Evolutionary conservation across 441 rosid species (phyloP).

Genomic region (Mallotus japonicus): DNA sequence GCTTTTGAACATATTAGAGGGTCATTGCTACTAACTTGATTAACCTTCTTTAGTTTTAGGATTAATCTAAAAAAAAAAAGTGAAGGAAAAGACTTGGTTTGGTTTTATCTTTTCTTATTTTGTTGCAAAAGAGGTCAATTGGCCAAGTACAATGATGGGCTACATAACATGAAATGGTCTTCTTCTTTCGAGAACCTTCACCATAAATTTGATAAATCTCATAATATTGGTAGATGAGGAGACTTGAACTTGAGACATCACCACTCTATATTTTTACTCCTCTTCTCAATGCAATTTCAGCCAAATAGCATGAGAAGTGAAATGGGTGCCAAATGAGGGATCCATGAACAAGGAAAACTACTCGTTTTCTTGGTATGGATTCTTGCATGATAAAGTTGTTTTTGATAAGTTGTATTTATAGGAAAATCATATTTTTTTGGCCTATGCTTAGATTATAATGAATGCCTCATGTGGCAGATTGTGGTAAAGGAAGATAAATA

Average conservation of each 20-base stretch:
- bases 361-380: background rate
- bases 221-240: too few species aligned
- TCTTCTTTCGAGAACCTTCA: background rate
- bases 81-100: background rate
- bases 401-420: background rate
- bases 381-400: background rate
- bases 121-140: too few species aligned
- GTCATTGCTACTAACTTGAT: background rate
- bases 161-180: background rate
- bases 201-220: too few species aligned
- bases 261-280: background rate
- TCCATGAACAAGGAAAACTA: background rate
- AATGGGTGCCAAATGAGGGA: background rate
- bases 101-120: background rate
- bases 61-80: background rate
- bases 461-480: constrained; percentile 45
- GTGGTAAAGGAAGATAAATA: constrained; percentile 82
- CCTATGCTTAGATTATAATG: constrained; percentile 1
- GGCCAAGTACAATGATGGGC: too few species aligned
- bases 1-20: background rate
- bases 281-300: background rate
- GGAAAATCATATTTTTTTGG: background rate
- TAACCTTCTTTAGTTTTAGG: background rate
- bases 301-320: background rate
- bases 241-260: too few species aligned